These are phyloP conservation scores for Hanseniaspora pseudoguilliermondii DNA, from an alignment of 805 yeast genomes.

Conservation along the genomic window DNA sequence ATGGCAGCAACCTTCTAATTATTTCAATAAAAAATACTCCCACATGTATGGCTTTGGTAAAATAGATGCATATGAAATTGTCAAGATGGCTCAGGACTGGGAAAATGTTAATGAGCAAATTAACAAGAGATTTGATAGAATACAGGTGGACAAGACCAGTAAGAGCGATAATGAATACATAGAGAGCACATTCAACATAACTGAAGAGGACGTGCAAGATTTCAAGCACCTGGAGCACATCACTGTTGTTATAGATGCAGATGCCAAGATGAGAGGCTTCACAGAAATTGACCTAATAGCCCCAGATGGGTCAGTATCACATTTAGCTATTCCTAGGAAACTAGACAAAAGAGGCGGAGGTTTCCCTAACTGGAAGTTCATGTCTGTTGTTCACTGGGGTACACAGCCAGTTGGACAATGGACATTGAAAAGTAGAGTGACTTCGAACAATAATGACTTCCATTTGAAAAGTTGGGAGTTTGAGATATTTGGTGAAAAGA, in stretches of 20 bases:
- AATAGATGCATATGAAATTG: constrained; percentile 68
- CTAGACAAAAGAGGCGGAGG: constrained; percentile 48
- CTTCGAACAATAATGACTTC: constrained; percentile 28
- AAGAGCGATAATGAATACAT: constrained; percentile 20
- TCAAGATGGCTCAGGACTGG: constrained; percentile 62
- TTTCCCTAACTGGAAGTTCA: constrained; percentile 74
- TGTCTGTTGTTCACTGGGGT: constrained; percentile 99
- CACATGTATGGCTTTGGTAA: constrained; percentile 89
- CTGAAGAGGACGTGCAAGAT: constrained; percentile 35
- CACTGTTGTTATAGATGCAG: constrained; percentile 63
- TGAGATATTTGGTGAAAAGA: constrained; percentile 68
- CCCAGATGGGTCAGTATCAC: constrained; percentile 63
- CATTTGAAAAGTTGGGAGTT: constrained; percentile 59
- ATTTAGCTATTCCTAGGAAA: constrained; percentile 55
- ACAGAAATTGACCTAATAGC: constrained; percentile 53
- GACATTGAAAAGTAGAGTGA: constrained; percentile 53
- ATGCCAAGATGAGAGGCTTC: constrained; percentile 53
- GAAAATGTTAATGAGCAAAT: constrained; percentile 82
- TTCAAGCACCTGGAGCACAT: constrained; percentile 71
- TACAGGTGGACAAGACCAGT: constrained; percentile 21
- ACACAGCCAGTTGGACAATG: constrained; percentile 82
- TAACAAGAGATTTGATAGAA: constrained; percentile 50
- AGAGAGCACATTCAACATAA: constrained; percentile 34
- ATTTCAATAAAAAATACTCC: constrained; percentile 56
- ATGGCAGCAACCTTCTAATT: constrained; percentile 55